phyloP scores from a whole-genome alignment of 1,284 basidiomycete genomes.

The Trichosporon coremiiforme region DNA sequence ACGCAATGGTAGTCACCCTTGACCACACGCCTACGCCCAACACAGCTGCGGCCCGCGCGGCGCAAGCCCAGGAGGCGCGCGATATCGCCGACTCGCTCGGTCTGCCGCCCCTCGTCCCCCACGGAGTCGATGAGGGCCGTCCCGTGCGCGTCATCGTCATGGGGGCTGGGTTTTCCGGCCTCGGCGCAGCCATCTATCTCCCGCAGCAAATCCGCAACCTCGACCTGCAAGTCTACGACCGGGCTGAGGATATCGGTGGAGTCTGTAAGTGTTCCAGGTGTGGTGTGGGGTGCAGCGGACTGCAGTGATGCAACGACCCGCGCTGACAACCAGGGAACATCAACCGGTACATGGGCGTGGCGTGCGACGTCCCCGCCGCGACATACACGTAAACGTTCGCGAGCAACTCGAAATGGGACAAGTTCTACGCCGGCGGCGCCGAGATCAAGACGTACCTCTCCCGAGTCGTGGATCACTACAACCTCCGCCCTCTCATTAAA shows the following conservation, averaged over 20 bases:
- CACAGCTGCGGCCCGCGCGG: background rate
- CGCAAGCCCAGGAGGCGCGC: background rate
- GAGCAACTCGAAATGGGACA: conserved; percentile 35
- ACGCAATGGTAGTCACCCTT: conserved; percentile 9
- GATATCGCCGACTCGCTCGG: conserved; percentile 8
- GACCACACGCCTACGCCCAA: background rate
- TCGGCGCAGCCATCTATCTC: conserved; percentile 22
- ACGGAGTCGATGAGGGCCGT: conserved; percentile 15
- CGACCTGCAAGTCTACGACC: conserved; percentile 28
- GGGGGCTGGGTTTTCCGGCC: conserved; percentile 28
- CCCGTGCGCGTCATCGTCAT: conserved; percentile 26
- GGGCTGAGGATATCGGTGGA: conserved; percentile 28
- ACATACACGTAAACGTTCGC: conserved; percentile 37
- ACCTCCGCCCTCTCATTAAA: conserved; percentile 37
- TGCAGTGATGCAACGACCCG: no score
- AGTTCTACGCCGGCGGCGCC: conserved; percentile 37
- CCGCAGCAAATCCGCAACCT: conserved; percentile 24
- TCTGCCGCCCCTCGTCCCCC: conserved; percentile 20
- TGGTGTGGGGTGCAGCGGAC: no score
- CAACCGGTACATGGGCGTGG: conserved; percentile 42
- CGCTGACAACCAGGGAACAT: conserved; percentile 31
- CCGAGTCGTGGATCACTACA: conserved; percentile 36
- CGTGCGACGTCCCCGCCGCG: conserved; percentile 43
- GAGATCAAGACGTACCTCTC: conserved; percentile 44
- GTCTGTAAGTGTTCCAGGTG: conserved; percentile 31